Percentiles rank a stretch among this genome's conserved stretches.
phyloP scores from a whole-genome alignment of 441 rosid genomes.

The Pelargonium citronellum region DNA sequence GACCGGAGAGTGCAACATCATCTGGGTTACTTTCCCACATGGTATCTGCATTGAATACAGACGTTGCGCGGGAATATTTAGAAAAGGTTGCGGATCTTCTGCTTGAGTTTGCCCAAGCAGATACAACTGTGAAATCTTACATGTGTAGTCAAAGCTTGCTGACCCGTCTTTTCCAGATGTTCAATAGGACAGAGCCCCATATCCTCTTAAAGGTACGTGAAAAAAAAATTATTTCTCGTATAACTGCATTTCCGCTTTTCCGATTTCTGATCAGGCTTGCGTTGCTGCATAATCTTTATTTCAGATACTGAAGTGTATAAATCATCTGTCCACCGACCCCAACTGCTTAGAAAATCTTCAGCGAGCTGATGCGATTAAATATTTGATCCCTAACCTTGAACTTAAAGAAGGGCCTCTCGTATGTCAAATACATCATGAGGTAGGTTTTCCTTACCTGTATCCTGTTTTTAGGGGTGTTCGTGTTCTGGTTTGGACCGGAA shows the following conservation, averaged over 20 bases:
- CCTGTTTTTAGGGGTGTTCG: neutral
- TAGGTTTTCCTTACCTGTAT: slow-evolving; percentile 29
- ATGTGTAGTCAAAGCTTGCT: slow-evolving; percentile 96
- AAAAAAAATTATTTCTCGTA: slow-evolving; percentile 14
- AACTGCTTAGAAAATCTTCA: slow-evolving; percentile 98
- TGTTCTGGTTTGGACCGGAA: too few species aligned
- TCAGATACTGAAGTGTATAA: slow-evolving; percentile 77
- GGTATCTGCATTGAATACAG: slow-evolving; percentile 82
- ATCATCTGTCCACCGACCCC: slow-evolving; percentile 83
- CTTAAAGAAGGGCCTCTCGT: slow-evolving; percentile 80
- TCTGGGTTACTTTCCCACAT: slow-evolving; percentile 78
- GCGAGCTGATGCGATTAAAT: slow-evolving; percentile 94
- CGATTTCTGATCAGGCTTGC: slow-evolving; percentile 10
- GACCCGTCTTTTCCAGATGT: slow-evolving; percentile 91
- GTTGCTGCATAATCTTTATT: slow-evolving; percentile 20
- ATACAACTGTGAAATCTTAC: slow-evolving; percentile 77
- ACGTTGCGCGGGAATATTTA: slow-evolving; percentile 76
- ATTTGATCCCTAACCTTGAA: slow-evolving; percentile 92
- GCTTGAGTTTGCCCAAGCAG: slow-evolving; percentile 96
- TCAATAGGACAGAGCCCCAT: slow-evolving; percentile 79
- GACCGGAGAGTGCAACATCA: slow-evolving; percentile 86
- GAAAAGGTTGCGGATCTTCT: slow-evolving; percentile 93
- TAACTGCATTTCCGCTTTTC: slow-evolving; percentile 13
- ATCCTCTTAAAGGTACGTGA: slow-evolving; percentile 71
- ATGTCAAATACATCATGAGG: slow-evolving; percentile 75